These are phyloP conservation scores for Candida broadrunensis DNA, from an alignment of 805 yeast species.

Conservation along the genomic window DNA sequence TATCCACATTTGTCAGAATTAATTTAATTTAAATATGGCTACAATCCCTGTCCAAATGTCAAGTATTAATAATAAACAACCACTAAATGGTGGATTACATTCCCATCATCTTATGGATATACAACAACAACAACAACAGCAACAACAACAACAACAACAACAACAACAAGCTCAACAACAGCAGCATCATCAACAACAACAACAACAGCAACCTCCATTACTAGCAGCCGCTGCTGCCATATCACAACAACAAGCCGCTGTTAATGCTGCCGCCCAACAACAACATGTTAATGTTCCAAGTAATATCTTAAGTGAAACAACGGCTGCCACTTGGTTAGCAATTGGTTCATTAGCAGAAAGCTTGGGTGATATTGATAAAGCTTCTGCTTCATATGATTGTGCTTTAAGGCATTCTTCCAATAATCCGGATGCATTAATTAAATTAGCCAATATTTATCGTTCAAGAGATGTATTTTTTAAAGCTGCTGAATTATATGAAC, in stretches of 20 bases:
- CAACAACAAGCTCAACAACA: background rate
- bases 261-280: slow-evolving; percentile 4
- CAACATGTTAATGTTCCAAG: slow-evolving; percentile 6
- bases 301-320: slow-evolving; percentile 43
- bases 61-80: background rate
- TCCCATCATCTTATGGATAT: slow-evolving; percentile 2
- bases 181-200: background rate
- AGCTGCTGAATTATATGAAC: slow-evolving; percentile 91
- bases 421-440: slow-evolving; percentile 79
- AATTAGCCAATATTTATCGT: slow-evolving; percentile 84
- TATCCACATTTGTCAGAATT: too few relatives aligned
- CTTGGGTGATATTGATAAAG: slow-evolving; percentile 84
- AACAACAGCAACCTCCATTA: slow-evolving; percentile 2
- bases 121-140: slow-evolving; percentile 16
- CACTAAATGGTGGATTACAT: slow-evolving; percentile 6
- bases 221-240: slow-evolving; percentile 1
- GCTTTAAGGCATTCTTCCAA: slow-evolving; percentile 85
- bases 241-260: slow-evolving; percentile 1
- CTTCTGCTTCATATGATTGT: slow-evolving; percentile 82
- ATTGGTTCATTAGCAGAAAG: slow-evolving; percentile 88
- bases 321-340: slow-evolving; percentile 85
- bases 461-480: slow-evolving; percentile 86
- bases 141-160: slow-evolving; percentile 12
- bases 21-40: too few relatives aligned
- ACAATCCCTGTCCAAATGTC: background rate